These are phyloP conservation scores for Podospora pseudocomata DNA, from an alignment of 495 filamentous ascomycete genomes.

Conservation along the genomic window DNA sequence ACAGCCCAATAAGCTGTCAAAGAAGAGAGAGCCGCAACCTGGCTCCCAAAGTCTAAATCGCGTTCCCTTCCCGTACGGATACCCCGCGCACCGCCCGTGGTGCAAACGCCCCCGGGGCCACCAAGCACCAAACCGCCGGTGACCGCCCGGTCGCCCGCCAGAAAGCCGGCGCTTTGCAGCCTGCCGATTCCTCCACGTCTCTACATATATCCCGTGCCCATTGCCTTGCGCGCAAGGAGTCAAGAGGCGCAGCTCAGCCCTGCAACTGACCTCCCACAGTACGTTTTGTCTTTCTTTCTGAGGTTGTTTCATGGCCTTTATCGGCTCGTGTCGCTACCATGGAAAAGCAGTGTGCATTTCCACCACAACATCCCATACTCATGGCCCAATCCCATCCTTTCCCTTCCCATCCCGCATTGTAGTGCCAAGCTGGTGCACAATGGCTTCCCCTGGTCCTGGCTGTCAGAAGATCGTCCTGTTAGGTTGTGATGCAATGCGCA, in stretches of 20 bases:
- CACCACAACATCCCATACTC: neutral
- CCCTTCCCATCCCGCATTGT: neutral
- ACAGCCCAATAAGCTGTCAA: conserved; percentile 33
- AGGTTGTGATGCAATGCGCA: conserved; percentile 19
- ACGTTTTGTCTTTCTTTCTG: neutral
- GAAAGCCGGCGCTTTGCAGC: neutral
- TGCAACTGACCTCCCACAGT: neutral
- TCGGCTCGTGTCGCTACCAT: neutral
- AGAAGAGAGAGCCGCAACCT: neutral
- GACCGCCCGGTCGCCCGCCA: conserved; percentile 1
- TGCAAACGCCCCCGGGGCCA: conserved; percentile 4
- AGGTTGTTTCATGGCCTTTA: neutral
- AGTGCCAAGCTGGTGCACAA: conserved; percentile 2
- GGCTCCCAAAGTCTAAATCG: neutral
- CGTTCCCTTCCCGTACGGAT: neutral
- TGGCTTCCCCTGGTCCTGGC: neutral
- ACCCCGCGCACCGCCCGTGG: neutral
- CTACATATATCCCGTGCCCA: neutral
- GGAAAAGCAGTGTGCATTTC: neutral
- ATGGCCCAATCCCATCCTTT: neutral
- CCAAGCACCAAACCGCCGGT: conserved; percentile 6
- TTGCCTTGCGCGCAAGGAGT: neutral
- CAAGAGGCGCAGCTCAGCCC: conserved; percentile 2
- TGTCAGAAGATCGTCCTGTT: neutral
- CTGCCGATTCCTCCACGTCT: neutral